These are phyloP conservation scores for Myxozyma neotropica DNA, from an alignment of 805 yeast genomes.

Conservation along the genomic window DNA sequence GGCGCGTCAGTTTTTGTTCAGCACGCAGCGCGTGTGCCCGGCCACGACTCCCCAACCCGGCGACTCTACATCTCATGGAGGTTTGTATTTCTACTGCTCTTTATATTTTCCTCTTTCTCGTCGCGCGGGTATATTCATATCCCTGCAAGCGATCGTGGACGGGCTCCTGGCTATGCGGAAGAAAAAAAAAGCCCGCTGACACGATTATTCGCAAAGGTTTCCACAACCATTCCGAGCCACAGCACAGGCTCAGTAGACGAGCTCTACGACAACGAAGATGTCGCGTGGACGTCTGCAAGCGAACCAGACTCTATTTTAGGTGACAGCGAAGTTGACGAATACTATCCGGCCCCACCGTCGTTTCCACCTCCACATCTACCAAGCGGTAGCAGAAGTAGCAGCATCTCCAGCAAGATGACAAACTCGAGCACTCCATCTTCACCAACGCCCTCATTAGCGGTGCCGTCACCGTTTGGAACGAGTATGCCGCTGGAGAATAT, in stretches of 20 bases:
- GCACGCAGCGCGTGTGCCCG: conserved; percentile 6
- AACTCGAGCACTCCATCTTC: neutral
- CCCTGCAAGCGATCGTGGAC: too few species aligned
- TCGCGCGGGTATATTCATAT: too few species aligned
- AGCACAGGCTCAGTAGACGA: neutral
- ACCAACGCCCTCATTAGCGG: conserved; percentile 7
- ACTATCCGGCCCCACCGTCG: neutral
- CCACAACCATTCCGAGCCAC: too few species aligned
- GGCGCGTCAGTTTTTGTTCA: conserved; percentile 9
- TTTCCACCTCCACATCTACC: too few species aligned
- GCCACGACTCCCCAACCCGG: neutral
- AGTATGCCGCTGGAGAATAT: conserved; percentile 23
- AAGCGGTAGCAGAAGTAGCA: neutral
- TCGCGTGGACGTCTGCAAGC: neutral
- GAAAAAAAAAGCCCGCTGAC: too few species aligned
- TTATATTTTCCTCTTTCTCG: neutral
- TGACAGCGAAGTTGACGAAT: neutral
- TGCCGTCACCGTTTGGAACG: conserved; percentile 5
- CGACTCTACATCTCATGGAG: neutral
- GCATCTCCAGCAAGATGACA: neutral
- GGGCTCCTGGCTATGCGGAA: too few species aligned
- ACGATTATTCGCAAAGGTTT: too few species aligned
- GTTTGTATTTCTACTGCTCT: neutral
- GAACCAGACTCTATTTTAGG: neutral
- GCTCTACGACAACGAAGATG: neutral